A percentile compares a stretch with the other conserved stretches of the same genome.
These are phyloP conservation scores for Cryptosporidium ryanae DNA, from an alignment of 169 alveolate species.

Conservation along the genomic window DNA sequence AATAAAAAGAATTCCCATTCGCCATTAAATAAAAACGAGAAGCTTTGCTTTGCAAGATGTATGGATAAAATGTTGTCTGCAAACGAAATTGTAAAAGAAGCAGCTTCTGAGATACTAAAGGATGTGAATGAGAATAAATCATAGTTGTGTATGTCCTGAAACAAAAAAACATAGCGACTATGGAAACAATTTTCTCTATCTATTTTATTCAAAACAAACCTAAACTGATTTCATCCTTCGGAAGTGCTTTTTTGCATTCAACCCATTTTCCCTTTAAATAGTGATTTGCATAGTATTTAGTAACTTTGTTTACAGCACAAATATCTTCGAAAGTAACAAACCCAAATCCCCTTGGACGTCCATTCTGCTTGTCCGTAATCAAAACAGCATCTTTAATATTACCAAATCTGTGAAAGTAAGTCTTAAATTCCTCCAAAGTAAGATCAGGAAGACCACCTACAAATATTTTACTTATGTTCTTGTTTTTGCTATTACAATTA, in stretches of 20 bases:
- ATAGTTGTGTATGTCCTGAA: not conserved
- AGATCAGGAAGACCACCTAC: conserved; percentile 92
- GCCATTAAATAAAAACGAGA: conserved; percentile 47
- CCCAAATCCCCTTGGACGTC: conserved; percentile 93
- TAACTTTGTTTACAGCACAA: conserved; percentile 86
- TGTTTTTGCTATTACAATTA: not conserved
- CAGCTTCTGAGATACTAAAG: conserved; percentile 17
- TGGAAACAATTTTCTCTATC: too few species aligned
- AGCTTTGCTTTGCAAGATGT: conserved; percentile 49
- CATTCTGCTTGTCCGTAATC: conserved; percentile 86
- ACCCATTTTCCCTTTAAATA: conserved; percentile 87
- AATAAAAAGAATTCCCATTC: conserved; percentile 36
- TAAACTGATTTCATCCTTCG: conserved; percentile 79
- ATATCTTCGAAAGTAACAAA: conserved; percentile 86
- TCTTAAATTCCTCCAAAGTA: conserved; percentile 83
- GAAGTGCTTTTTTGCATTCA: conserved; percentile 90
- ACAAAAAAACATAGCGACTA: too few species aligned
- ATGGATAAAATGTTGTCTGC: conserved; percentile 69
- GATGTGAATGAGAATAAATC: not conserved
- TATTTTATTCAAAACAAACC: not conserved
- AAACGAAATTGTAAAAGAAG: conserved; percentile 34
- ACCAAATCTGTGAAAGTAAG: conserved; percentile 88
- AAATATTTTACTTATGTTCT: conserved; percentile 83
- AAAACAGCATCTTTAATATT: conserved; percentile 87
- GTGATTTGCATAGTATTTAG: conserved; percentile 82